Base-by-base conservation (phyloP, 2,329 filamentous ascomycete species). In the Xylaria sp. region DNA sequence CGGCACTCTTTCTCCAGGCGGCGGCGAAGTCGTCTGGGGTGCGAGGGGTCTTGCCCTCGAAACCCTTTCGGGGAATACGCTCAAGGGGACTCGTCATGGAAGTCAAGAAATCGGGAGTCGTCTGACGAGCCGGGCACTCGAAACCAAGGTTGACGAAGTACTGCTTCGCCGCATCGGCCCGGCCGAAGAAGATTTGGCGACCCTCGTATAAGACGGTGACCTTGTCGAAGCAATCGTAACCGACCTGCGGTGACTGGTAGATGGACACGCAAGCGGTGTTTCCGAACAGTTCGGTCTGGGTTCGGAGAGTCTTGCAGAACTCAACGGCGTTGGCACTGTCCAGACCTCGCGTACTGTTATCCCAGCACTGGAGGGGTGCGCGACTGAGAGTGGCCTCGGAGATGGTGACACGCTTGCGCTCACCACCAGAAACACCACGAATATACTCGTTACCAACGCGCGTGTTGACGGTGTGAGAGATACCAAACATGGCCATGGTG, bases 261-360 rank as follows among this genome's bases (percentile, higher is more conserved):
- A 91, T 90, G 64, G 88, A 88, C 39, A 91, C 88, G 62, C 81
- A 81, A 30, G 86, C 84, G 2, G 87, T 88, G 70, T 76, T 84
- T 62, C 80, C 80, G 62, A 85, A 87, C 37, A 90, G 79, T 68
- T 90, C 86, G 1, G 86, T 85, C 70, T 86, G 82, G 0, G 70
- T 71, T 16, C 86, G 83, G 7, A 91, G 77, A 0, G 86, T 90
- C 75, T 84, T 87, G 74, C 83, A 86, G 71, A 91, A 91, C 72
- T 90, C 87, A 61, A 91, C 81, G 55, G 88, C 88, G 72, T 90
- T 91, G 74, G 87, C 88, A 37, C 83, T 87, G 74, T 91, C 88
- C 37, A 91, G 78, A 74, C 88, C 88, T 75, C 88, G 80, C 30
- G 88, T 91, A 47, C 83, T 86, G 76, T 91, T 91, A 69, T 91